Evolutionary conservation across 164 flowering plant species (phyloP).

Genomic region (Sedum album): DNA sequence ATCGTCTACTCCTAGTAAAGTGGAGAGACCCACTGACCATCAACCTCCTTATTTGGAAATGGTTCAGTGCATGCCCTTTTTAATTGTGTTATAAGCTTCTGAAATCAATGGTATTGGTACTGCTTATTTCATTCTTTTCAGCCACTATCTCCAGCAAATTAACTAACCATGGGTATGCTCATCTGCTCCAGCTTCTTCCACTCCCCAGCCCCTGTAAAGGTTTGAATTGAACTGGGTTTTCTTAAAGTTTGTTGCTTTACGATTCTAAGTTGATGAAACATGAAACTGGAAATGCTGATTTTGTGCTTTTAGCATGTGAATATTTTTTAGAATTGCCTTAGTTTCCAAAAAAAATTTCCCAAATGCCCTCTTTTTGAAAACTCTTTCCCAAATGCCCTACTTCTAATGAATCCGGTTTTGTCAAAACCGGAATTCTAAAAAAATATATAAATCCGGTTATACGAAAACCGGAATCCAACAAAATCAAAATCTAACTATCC

Average conservation of each 20-base stretch:
- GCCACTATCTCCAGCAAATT: not conserved
- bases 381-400: too few relatives aligned
- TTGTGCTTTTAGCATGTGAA: too few relatives aligned
- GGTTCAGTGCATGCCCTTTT: not conserved
- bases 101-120: not conserved
- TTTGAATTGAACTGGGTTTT: not conserved
- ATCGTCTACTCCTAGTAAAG: not conserved
- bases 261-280: not conserved
- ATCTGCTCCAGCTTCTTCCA: constrained; percentile 7
- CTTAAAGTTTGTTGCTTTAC: not conserved
- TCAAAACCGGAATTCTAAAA: too few relatives aligned
- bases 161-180: not conserved
- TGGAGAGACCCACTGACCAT: not conserved
- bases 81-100: not conserved
- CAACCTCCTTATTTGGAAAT: not conserved
- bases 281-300: not conserved
- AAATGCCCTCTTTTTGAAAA: too few relatives aligned
- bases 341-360: too few relatives aligned
- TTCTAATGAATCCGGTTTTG: too few relatives aligned
- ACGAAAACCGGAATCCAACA: too few relatives aligned
- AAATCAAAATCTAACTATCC: too few relatives aligned
- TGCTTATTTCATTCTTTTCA: not conserved
- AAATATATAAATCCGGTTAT: too few relatives aligned
- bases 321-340: too few relatives aligned
- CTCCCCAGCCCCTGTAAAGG: not conserved